A percentile compares a stretch with the other conserved stretches of the same genome.
phyloP scores from a whole-genome alignment of 805 yeast genomes.

The Metschnikowia picachoensis region DNA sequence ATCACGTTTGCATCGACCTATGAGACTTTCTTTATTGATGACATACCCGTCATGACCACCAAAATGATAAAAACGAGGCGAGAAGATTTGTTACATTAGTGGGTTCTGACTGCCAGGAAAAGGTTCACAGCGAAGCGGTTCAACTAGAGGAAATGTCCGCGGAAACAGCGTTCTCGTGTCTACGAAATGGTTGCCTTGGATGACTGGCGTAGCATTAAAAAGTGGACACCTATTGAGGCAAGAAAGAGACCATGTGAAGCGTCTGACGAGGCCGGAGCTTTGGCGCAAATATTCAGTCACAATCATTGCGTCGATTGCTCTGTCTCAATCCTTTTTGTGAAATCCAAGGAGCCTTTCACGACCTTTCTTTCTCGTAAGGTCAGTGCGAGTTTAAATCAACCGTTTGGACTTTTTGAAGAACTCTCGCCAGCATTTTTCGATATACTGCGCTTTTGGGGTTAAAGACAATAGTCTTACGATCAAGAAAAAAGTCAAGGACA shows the following conservation, averaged over 20 bases:
- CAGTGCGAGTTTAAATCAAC: conserved; percentile 18
- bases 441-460: conserved; percentile 60
- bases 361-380: conserved; percentile 24
- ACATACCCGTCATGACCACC: conserved; percentile 56
- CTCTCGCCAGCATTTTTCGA: conserved; percentile 23
- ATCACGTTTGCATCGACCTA: conserved; percentile 61
- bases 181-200: conserved; percentile 54
- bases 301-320: neutral
- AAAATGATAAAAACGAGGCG: conserved; percentile 64
- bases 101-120: conserved; percentile 39
- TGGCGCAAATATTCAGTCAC: neutral
- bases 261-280: no score
- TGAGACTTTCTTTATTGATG: conserved; percentile 53
- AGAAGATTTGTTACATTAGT: conserved; percentile 60
- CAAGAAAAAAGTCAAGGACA: conserved; percentile 49
- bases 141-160: conserved; percentile 71
- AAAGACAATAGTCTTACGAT: conserved; percentile 53
- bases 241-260: conserved; percentile 58
- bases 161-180: conserved; percentile 55
- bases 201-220: conserved; percentile 43
- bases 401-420: conserved; percentile 21
- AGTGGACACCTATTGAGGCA: conserved; percentile 55
- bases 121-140: conserved; percentile 39
- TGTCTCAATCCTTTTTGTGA: conserved; percentile 2
- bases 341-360: conserved; percentile 9